Conservation (phyloP, 2,329 filamentous ascomycete species). For the Pseudomassariella vexata region DNA sequence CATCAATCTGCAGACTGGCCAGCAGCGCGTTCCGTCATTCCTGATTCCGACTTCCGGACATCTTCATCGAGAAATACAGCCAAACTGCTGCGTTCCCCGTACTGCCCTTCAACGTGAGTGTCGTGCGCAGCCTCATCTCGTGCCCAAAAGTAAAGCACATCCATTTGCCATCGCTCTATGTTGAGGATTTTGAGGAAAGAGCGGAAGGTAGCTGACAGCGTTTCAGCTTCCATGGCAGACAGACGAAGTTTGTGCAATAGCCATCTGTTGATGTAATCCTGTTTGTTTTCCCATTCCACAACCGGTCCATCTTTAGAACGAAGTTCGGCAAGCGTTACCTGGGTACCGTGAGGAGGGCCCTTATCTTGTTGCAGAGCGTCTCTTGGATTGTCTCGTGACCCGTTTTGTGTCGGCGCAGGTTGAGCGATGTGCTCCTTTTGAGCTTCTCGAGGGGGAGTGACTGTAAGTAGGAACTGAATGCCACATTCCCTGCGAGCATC, state of each 20-base stretch:
- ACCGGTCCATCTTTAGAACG: too few species aligned
- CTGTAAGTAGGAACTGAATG: conserved; percentile 36
- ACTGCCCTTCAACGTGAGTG: conserved; percentile 9
- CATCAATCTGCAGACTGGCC: too few species aligned
- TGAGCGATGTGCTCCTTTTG: too few species aligned
- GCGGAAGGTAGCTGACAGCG: conserved; percentile 33
- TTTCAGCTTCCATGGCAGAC: conserved; percentile 37
- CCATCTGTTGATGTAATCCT: conserved; percentile 46
- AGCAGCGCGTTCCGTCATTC: too few species aligned
- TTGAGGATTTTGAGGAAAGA: conserved; percentile 25
- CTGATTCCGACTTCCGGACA: too few species aligned
- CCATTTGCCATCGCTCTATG: conserved; percentile 32
- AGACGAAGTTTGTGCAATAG: conserved; percentile 43
- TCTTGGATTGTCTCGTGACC: too few species aligned
- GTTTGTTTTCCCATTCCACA: conserved; percentile 31
- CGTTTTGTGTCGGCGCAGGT: too few species aligned
- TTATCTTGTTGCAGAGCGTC: too few species aligned
- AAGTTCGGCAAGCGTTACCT: too few species aligned
- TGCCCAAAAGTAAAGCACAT: conserved; percentile 35
- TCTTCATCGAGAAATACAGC: too few species aligned
- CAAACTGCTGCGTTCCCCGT: conserved; percentile 14
- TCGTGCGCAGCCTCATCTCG: conserved; percentile 25
- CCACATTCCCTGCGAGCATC: conserved; percentile 41
- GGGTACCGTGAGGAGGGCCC: too few species aligned
- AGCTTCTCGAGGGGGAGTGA: too few species aligned